Conservation (phyloP, 1,284 basidiomycete genomes). For the Xanthoconium separans region DNA sequence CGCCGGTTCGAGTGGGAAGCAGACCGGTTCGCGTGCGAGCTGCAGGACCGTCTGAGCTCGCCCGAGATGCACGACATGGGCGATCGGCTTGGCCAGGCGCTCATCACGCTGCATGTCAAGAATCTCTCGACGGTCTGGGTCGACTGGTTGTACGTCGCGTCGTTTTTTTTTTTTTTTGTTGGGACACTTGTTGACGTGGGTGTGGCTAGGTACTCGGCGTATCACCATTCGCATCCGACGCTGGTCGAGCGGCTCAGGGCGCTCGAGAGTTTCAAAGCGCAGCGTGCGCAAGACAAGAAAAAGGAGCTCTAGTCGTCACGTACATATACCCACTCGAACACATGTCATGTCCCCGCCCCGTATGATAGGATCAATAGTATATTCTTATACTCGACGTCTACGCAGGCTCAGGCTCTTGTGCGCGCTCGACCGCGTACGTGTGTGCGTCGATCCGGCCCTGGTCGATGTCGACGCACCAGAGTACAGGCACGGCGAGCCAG, state of each 20-base stretch:
- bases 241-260: slow-evolving; percentile 82
- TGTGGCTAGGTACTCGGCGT: slow-evolving; percentile 80
- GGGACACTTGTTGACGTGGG: not conserved
- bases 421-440: slow-evolving; percentile 37
- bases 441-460: slow-evolving; percentile 66
- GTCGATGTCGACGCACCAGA: slow-evolving; percentile 68
- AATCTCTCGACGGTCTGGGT: slow-evolving; percentile 91
- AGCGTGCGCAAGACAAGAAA: slow-evolving; percentile 21
- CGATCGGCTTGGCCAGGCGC: slow-evolving; percentile 75
- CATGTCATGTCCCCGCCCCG: no score
- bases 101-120: slow-evolving; percentile 84
- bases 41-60: slow-evolving; percentile 50
- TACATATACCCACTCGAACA: not conserved
- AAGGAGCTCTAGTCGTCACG: slow-evolving; percentile 25
- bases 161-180: not conserved
- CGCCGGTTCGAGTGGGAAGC: slow-evolving; percentile 90
- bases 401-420: no score
- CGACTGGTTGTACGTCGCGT: slow-evolving; percentile 70
- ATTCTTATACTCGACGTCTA: not conserved
- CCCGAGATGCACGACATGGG: slow-evolving; percentile 69
- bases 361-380: not conserved
- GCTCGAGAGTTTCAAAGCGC: slow-evolving; percentile 60
- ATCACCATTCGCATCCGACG: slow-evolving; percentile 92
- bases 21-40: slow-evolving; percentile 76
- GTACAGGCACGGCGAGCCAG: slow-evolving; percentile 74